phyloP scores from a whole-genome alignment of 2,329 filamentous ascomycete genomes.

The Penicillium sp. region DNA sequence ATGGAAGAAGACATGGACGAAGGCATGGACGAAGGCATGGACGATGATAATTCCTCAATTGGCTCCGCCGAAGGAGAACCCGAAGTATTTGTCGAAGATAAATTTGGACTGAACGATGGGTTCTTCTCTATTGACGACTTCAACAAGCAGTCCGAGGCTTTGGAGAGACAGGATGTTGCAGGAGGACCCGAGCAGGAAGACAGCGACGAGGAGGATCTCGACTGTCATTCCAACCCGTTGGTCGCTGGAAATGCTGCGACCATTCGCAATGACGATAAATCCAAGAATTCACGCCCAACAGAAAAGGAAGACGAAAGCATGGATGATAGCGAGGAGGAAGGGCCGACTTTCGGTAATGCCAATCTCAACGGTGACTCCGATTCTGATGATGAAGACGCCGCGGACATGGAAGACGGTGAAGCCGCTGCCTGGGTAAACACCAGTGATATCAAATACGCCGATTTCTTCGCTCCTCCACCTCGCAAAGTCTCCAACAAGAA shows the following conservation, averaged over 20 bases:
- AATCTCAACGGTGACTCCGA: slow-evolving; percentile 66
- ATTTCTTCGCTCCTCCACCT: slow-evolving; percentile 87
- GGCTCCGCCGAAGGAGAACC: slow-evolving; percentile 36
- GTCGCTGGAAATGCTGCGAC: slow-evolving; percentile 29
- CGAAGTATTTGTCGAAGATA: slow-evolving; percentile 66
- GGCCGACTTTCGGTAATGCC: slow-evolving; percentile 79
- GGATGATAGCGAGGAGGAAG: slow-evolving; percentile 58
- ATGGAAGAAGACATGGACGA: no score
- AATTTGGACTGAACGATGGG: slow-evolving; percentile 86
- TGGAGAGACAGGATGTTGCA: slow-evolving; percentile 79
- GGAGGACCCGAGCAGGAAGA: slow-evolving; percentile 71
- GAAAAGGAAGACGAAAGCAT: slow-evolving; percentile 60
- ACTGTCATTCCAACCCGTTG: slow-evolving; percentile 81
- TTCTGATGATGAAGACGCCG: slow-evolving; percentile 49
- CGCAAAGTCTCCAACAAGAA: slow-evolving; percentile 63
- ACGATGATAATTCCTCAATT: slow-evolving; percentile 7
- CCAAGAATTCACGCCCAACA: slow-evolving; percentile 20
- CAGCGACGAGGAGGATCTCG: slow-evolving; percentile 86
- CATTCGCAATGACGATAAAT: slow-evolving; percentile 1
- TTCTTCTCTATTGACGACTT: slow-evolving; percentile 98
- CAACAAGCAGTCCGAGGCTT: slow-evolving; percentile 86
- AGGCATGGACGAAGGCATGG: background rate
- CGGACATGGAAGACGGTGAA: slow-evolving; percentile 53
- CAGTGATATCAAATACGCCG: slow-evolving; percentile 84
- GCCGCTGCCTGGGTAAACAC: slow-evolving; percentile 67